A percentile compares a stretch with the other conserved stretches of the same genome.
These are phyloP conservation scores for Lodderomyces theae DNA, from an alignment of 1,139 yeast genomes.

Conservation along the genomic window DNA sequence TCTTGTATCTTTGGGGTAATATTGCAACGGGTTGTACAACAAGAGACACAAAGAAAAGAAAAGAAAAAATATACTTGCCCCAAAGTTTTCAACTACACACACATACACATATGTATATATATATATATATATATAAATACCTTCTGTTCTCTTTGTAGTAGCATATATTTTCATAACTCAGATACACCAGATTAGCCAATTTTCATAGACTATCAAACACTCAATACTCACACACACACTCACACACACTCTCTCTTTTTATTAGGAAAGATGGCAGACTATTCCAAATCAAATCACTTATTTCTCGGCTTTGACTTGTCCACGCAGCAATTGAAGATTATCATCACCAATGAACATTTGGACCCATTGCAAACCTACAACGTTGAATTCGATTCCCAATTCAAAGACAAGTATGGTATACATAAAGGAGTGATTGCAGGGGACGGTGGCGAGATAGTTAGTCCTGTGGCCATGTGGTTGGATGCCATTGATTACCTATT, in stretches of 20 bases:
- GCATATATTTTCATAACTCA: no score
- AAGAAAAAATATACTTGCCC: no score
- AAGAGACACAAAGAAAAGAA: no score
- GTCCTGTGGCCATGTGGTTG: constrained; percentile 91
- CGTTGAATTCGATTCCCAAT: constrained; percentile 71
- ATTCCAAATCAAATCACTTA: constrained; percentile 16
- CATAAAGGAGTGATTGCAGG: constrained; percentile 65
- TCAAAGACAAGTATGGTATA: constrained; percentile 55
- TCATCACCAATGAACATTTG: constrained; percentile 57
- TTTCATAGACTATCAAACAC: no score
- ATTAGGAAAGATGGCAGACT: not conserved
- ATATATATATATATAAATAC: no score
- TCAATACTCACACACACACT: not conserved
- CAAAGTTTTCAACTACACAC: no score
- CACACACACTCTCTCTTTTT: not conserved
- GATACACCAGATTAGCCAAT: no score
- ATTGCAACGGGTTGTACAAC: no score
- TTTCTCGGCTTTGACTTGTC: constrained; percentile 82
- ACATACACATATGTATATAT: no score
- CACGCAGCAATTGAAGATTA: constrained; percentile 82
- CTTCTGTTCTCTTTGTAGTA: no score
- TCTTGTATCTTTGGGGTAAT: no score
- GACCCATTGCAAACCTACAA: constrained; percentile 54
- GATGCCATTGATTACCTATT: constrained; percentile 74
- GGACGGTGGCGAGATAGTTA: constrained; percentile 52